Conservation (phyloP, 306 rosid genomes). For the Aeschynomene evenia region DNA sequence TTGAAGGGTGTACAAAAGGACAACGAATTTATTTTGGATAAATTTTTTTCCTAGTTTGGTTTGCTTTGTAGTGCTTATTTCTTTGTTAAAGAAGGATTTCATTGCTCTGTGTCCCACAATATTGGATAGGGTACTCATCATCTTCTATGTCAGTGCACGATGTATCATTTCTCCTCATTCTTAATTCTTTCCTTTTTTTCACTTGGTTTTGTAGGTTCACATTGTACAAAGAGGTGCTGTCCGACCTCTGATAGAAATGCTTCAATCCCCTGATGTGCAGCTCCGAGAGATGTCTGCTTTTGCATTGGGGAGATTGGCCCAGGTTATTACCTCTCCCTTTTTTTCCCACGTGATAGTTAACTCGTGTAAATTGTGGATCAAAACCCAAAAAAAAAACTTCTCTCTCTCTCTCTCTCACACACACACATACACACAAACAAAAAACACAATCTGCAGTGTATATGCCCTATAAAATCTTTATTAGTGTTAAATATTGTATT, state of each 20-base stretch:
- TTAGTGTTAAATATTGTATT: constrained; percentile 7
- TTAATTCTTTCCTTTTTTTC: not conserved
- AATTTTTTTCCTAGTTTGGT: constrained; percentile 9
- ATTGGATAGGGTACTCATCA: not conserved
- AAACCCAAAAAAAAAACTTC: too few species aligned
- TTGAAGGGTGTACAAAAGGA: not conserved
- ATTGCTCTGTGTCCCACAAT: not conserved
- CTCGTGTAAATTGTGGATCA: not conserved
- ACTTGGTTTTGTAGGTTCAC: constrained; percentile 61
- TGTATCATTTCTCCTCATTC: not conserved
- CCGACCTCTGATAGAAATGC: constrained; percentile 87
- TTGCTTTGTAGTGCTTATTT: not conserved
- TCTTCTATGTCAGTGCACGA: constrained; percentile 1
- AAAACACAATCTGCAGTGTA: not conserved
- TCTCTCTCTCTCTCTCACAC: not conserved
- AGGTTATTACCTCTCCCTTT: constrained; percentile 49
- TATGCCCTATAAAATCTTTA: not conserved
- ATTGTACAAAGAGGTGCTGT: constrained; percentile 97
- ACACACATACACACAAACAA: too few species aligned
- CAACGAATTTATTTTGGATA: too few species aligned
- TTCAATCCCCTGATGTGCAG: constrained; percentile 80
- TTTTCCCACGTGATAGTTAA: not conserved
- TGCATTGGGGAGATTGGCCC: constrained; percentile 94
- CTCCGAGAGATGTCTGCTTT: constrained; percentile 90
- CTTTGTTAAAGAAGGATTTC: not conserved